These are phyloP conservation scores for Diaporthe sp. DNA, from an alignment of 2,329 filamentous ascomycete species.

Conservation along the genomic window DNA sequence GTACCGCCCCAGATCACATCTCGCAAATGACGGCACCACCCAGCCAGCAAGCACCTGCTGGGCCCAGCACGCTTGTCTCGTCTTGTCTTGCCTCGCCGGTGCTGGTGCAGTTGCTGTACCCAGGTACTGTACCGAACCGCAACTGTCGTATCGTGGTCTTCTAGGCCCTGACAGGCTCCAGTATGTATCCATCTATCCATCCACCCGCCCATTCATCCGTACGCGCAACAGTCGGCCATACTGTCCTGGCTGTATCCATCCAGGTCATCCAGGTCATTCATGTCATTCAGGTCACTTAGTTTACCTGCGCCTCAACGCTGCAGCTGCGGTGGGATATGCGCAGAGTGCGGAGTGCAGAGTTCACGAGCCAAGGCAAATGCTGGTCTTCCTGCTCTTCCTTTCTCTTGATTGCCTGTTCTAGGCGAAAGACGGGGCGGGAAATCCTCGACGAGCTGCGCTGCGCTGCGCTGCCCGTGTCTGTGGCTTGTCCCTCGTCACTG, in stretches of 20 bases:
- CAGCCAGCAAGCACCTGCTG: neutral
- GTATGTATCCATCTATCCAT: slow-evolving; percentile 11
- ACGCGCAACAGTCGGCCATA: slow-evolving; percentile 24
- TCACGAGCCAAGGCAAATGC: slow-evolving; percentile 24
- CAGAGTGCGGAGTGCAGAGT: slow-evolving; percentile 16
- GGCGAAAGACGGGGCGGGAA: slow-evolving; percentile 41
- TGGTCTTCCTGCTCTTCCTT: neutral
- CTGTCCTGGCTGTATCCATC: slow-evolving; percentile 23
- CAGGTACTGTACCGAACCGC: neutral
- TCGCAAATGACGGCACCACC: slow-evolving; percentile 36
- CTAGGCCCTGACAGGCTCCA: slow-evolving; percentile 15
- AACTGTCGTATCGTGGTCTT: neutral
- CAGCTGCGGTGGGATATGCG: slow-evolving; percentile 16
- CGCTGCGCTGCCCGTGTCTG: neutral
- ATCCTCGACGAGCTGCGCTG: slow-evolving; percentile 36
- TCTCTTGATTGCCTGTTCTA: slow-evolving; percentile 19
- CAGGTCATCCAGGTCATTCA: neutral
- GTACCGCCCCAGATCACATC: slow-evolving; percentile 36
- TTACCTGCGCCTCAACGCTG: slow-evolving; percentile 20
- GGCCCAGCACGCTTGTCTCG: slow-evolving; percentile 2
- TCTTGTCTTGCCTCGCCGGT: slow-evolving; percentile 5
- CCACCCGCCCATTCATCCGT: slow-evolving; percentile 25
- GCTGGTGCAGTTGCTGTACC: neutral
- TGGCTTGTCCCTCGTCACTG: slow-evolving; percentile 9
- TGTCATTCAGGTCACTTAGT: neutral